These are phyloP conservation scores for Apocynum venetum DNA, from an alignment of 257 asterid species.

Conservation along the genomic window DNA sequence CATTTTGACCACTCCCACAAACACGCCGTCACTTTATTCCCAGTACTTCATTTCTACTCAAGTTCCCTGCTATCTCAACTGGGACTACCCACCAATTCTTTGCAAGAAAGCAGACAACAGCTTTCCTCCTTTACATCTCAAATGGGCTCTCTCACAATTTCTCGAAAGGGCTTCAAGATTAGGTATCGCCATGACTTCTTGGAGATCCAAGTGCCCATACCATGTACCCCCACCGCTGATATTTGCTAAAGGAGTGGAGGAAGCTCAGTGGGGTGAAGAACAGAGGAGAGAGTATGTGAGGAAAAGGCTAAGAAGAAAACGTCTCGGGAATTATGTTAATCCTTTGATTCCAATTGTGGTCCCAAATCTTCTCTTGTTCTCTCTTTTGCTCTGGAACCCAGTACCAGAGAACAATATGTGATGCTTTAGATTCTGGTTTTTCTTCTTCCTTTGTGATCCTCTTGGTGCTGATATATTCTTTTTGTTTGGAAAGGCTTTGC, in stretches of 20 bases:
- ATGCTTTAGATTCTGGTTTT: neutral
- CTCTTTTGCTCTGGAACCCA: slow-evolving; percentile 61
- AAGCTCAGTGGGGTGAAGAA: slow-evolving; percentile 67
- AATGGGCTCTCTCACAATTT: slow-evolving; percentile 56
- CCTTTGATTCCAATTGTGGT: slow-evolving; percentile 53
- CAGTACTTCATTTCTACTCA: slow-evolving; percentile 68
- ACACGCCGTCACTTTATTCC: slow-evolving; percentile 66
- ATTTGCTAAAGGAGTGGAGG: slow-evolving; percentile 73
- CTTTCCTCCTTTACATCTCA: slow-evolving; percentile 30
- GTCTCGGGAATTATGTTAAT: slow-evolving; percentile 39
- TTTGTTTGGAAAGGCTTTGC: neutral
- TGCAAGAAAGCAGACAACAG: slow-evolving; percentile 34
- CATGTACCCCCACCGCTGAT: slow-evolving; percentile 62
- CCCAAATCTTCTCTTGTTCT: slow-evolving; percentile 58
- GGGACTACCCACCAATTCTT: slow-evolving; percentile 96
- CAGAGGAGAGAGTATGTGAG: slow-evolving; percentile 48
- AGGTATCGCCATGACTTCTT: slow-evolving; percentile 59
- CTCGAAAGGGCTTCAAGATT: slow-evolving; percentile 42
- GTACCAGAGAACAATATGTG: slow-evolving; percentile 17
- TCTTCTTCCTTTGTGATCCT: neutral
- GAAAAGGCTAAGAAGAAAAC: slow-evolving; percentile 46
- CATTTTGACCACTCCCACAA: slow-evolving; percentile 58
- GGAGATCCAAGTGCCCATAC: slow-evolving; percentile 91
- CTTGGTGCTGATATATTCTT: neutral
- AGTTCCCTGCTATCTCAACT: slow-evolving; percentile 78